Base-by-base conservation (phyloP, 2,329 filamentous ascomycete species). In the Bertia moriformis region DNA sequence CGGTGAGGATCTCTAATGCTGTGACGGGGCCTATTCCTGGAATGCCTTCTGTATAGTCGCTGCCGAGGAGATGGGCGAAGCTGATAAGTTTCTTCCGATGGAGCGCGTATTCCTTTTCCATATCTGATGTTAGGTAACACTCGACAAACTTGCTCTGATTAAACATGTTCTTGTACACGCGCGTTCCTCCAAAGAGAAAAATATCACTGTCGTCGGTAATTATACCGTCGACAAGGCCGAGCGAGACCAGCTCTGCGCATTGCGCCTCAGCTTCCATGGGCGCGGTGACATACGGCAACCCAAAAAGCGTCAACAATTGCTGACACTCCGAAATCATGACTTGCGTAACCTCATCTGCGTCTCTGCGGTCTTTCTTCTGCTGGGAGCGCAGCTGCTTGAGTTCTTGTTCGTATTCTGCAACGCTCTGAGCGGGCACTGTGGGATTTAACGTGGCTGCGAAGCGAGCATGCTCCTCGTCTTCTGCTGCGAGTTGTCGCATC, bases 161-260 rank as follows among this genome's bases (percentile, higher is more conserved):
- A 67, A 98, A 98, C 87, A 98, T 93, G 64, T 98, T 98, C 59
- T 98, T 98, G 68, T 98, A 98, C 17, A 98, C 83, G 14, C 89
- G 72, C 0, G 87, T 98, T 27, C 91, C 93, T 14, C 91, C 93
- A 56, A 98, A 98, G 1, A 98, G 71, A 52, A 98, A 98, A 1
- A 81, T 93, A 63, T 98, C 91, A 2, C 83, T 93, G 55, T 98
- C 91, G 51, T 98, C 91, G 0, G 93, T 98, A 19, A 98, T 88
- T 44, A 98, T 94, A 12, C 93, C 91, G 54, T 98, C 93, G 5
- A 98, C 93, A 0, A 96, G 73, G 0, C 86, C 85, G 0, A 96
- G 66, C 1, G 62, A 63, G 1, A 98, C 88, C 3, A 98, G 73
- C 58, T 94, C 84, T 1, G 91, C 91, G 52, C 91, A 98, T 56